phyloP scores from a whole-genome alignment of 1,139 yeast species.

The Hyphopichia fennica region DNA sequence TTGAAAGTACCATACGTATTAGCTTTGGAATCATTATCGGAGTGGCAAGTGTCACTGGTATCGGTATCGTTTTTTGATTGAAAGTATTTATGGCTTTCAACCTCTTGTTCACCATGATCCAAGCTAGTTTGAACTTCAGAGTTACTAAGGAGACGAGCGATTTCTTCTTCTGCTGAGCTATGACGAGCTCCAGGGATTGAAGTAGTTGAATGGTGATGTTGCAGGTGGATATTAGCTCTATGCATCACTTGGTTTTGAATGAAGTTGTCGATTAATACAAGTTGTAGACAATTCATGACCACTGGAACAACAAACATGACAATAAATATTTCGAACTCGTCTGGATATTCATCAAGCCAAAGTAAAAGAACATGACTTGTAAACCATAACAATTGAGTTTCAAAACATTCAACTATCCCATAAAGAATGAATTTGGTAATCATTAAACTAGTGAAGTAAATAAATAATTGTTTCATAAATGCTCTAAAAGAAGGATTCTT shows the following conservation, averaged over 20 bases:
- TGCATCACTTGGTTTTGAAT: constrained; percentile 55
- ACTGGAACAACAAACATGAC: constrained; percentile 84
- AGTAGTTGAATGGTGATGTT: constrained; percentile 9
- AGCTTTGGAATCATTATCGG: background rate
- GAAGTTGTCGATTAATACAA: constrained; percentile 81
- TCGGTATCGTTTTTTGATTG: background rate
- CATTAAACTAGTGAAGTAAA: constrained; percentile 66
- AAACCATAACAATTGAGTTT: constrained; percentile 42
- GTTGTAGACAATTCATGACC: constrained; percentile 82
- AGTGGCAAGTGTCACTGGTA: constrained; percentile 3
- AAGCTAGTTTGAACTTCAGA: too few relatives aligned
- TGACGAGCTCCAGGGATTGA: constrained; percentile 13
- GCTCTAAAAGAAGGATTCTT: constrained; percentile 64
- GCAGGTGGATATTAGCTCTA: constrained; percentile 20
- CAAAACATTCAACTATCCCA: constrained; percentile 41
- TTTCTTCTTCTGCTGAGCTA: constrained; percentile 6
- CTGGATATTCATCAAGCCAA: constrained; percentile 80
- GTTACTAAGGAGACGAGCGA: background rate
- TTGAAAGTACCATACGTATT: constrained; percentile 6
- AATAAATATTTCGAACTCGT: constrained; percentile 74
- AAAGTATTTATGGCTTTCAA: background rate
- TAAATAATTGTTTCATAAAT: constrained; percentile 69
- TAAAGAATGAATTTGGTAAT: constrained; percentile 58
- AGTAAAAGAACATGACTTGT: constrained; percentile 53
- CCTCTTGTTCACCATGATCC: background rate